Base-by-base conservation (phyloP, 768 basidiomycete species). In the Macrolepiota albuminosa region DNA sequence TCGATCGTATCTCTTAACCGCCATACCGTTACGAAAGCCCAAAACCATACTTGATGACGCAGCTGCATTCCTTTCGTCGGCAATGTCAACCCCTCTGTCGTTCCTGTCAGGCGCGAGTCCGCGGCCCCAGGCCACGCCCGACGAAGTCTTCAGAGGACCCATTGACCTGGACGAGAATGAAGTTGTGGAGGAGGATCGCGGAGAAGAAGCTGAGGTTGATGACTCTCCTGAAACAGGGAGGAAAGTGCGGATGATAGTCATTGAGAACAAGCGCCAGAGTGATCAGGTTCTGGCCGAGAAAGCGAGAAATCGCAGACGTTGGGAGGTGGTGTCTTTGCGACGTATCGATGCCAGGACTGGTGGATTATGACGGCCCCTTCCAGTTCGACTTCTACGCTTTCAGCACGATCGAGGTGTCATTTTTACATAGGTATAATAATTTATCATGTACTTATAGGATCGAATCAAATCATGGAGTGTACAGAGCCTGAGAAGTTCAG, bases 131-230 rank as follows among this genome's bases (percentile, higher is more conserved):
- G 76, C 83, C 31, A 86, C 80, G 7, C 86, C 88, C 2, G 87
- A 90, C 52, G 82, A 87, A 37, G 86, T 91, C 34, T 85, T 84
- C 66, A 75, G 78, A 60, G 82, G 81, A 37, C 80, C 82, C 61
- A 87, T 91, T 58, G 91, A 93, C 65, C 68, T 94, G 62, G 73
- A 78, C 47, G 91, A 93, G 66, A 84, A 91, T 58, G 91, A 94
- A 64, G 79, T 92, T 18, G 68, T 91, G 56, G 91, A 93, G 60
- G 84, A 87, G 63, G 91, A 94, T 54, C 79, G 86, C 26, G 85
- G 84, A 6, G 89, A 89, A 70, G 91, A 91, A 59, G 86, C 81
- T 2, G 90, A 91, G 69, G 82, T 86, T 14, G 91, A 94, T 66
- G 87, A 93, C 68, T 86, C 88, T 14, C 75, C 75, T 4, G 86